Evolutionary conservation across 148 eudicot species (phyloP).

Genomic region (Oxyria digyna): DNA sequence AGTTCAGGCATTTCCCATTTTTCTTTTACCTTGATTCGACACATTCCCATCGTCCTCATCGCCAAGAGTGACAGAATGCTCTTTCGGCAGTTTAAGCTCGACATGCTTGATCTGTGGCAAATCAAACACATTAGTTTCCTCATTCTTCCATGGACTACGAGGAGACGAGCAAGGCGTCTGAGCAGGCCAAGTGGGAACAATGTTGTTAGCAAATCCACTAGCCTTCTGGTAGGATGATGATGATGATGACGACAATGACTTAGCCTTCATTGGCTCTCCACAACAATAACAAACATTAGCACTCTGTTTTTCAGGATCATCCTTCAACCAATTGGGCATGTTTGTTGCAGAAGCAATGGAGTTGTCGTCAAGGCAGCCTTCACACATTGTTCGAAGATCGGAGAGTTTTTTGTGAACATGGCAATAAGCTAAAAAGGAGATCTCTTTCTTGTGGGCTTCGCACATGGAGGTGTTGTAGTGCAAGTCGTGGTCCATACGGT

Average conservation of each 20-base stretch:
- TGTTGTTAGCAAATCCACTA: conserved; percentile 12
- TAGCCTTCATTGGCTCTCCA: conserved; percentile 66
- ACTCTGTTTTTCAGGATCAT: conserved; percentile 26
- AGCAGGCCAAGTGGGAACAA: conserved; percentile 13
- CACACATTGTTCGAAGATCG: conserved; percentile 74
- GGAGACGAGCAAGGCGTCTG: conserved; percentile 58
- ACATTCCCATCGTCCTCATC: conserved; percentile 26
- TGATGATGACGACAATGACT: too few relatives aligned
- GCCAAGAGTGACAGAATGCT: conserved; percentile 16
- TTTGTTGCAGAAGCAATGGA: conserved; percentile 42
- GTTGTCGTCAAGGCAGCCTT: conserved; percentile 58
- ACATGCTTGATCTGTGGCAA: too few relatives aligned
- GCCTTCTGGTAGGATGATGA: conserved; percentile 23
- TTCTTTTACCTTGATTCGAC: conserved; percentile 10
- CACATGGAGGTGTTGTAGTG: conserved; percentile 65
- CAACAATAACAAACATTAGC: conserved; percentile 60
- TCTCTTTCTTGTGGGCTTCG: conserved; percentile 67
- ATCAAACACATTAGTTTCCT: too few relatives aligned
- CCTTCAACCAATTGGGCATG: conserved; percentile 35
- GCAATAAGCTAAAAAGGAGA: conserved; percentile 89
- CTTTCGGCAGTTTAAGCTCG: conserved; percentile 38
- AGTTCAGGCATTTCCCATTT: too few relatives aligned
- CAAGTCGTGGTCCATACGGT: conserved; percentile 24
- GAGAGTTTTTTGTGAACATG: conserved; percentile 72
- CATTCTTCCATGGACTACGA: conserved; percentile 37